A percentile compares a stretch with the other conserved stretches of the same genome.
phyloP scores from a whole-genome alignment of 441 rosid species.

The Jatropha podagrica region DNA sequence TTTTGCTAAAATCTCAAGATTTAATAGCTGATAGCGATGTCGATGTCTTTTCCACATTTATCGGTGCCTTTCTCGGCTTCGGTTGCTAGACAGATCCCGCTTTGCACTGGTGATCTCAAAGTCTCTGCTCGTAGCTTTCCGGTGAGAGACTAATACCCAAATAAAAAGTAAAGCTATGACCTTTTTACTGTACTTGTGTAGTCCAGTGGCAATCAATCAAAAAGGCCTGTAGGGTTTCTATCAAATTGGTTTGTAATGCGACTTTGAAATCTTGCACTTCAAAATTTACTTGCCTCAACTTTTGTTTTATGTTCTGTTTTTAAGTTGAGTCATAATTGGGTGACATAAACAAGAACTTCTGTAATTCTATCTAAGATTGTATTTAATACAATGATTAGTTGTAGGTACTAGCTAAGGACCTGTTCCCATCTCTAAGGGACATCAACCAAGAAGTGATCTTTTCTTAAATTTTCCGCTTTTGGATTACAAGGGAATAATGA shows the following conservation, averaged over 20 bases:
- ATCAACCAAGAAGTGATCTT: background rate
- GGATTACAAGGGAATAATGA: background rate
- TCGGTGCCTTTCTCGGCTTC: constrained; percentile 23
- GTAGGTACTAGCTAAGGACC: background rate
- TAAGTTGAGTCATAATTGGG: too few relatives aligned
- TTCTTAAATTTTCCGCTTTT: background rate
- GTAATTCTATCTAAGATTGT: too few relatives aligned
- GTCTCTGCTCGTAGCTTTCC: constrained; percentile 23
- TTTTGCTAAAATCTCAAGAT: background rate
- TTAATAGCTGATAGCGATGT: constrained; percentile 20
- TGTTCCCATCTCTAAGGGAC: too few relatives aligned
- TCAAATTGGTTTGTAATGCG: background rate
- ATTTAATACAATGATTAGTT: background rate
- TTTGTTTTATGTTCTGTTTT: too few relatives aligned
- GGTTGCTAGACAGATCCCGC: constrained; percentile 19
- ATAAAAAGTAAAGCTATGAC: background rate
- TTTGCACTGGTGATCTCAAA: background rate
- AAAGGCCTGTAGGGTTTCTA: background rate
- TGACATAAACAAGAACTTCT: too few relatives aligned
- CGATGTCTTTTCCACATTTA: constrained; percentile 29
- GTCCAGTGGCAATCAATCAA: background rate
- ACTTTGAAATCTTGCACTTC: background rate
- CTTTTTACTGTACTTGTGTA: background rate
- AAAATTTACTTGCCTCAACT: too few relatives aligned
- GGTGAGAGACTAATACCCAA: constrained; percentile 25